phyloP scores from a whole-genome alignment of 2,329 filamentous ascomycete genomes.

The Mycosphaerelloides madeirae region DNA sequence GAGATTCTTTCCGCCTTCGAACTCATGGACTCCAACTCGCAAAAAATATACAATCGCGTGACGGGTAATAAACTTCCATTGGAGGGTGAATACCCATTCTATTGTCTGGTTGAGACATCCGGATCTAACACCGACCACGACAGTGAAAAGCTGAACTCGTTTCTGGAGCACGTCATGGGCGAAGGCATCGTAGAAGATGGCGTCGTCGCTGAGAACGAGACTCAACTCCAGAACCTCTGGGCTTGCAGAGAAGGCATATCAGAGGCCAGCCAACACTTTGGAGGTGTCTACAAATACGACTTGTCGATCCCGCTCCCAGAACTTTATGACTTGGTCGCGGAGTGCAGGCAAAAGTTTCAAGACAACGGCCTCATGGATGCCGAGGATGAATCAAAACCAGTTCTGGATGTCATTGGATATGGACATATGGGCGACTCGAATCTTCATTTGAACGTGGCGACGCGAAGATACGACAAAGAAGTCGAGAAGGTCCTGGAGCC shows the following conservation, averaged over 20 bases:
- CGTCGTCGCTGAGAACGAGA: conserved; percentile 88
- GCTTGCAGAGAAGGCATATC: conserved; percentile 89
- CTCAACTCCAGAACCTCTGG: conserved; percentile 82
- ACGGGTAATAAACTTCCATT: conserved; percentile 75
- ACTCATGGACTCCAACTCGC: conserved; percentile 84
- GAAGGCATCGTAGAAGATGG: conserved; percentile 83
- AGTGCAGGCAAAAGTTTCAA: conserved; percentile 67
- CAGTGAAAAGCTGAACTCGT: conserved; percentile 78
- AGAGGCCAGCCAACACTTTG: conserved; percentile 82
- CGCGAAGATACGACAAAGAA: conserved; percentile 74
- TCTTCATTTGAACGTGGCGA: conserved; percentile 85
- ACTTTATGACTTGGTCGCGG: conserved; percentile 84
- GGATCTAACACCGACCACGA: conserved; percentile 94
- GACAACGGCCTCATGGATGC: conserved; percentile 69
- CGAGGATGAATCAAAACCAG: conserved; percentile 68
- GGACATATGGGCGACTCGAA: conserved; percentile 98
- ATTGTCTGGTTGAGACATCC: conserved; percentile 93
- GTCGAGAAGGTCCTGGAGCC: conserved; percentile 88
- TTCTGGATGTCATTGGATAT: conserved; percentile 88
- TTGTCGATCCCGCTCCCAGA: conserved; percentile 86
- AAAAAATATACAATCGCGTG: conserved; percentile 69
- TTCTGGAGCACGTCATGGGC: conserved; percentile 87
- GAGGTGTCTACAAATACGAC: conserved; percentile 98
- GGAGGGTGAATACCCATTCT: conserved; percentile 82
- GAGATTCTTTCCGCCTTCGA: conserved; percentile 98